Percentiles rank a stretch among this genome's conserved stretches.
Conservation (phyloP, 2,329 filamentous ascomycete genomes). For the Epichloe glyceriae region DNA sequence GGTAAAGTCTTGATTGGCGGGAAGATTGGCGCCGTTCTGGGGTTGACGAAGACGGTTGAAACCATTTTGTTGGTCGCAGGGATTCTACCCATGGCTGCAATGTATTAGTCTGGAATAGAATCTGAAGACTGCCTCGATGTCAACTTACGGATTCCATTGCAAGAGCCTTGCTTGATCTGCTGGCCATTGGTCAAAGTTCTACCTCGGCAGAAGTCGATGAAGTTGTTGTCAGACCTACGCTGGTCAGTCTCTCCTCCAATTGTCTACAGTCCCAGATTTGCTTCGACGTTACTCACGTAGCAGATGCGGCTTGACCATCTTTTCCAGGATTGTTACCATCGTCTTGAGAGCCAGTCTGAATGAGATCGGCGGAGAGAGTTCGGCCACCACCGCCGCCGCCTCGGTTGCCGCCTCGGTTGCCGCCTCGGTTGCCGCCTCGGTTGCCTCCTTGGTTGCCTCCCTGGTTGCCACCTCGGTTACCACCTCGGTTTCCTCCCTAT, state of each 20-base stretch:
- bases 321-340: constrained; percentile 33
- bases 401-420: no score
- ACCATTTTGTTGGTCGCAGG: constrained; percentile 43
- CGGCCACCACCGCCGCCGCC: constrained; percentile 15
- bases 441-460: constrained; percentile 5
- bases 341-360: constrained; percentile 36
- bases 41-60: constrained; percentile 40
- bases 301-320: constrained; percentile 37
- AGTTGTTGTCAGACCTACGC: constrained; percentile 42
- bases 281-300: constrained; percentile 31
- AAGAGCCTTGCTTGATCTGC: constrained; percentile 45
- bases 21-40: constrained; percentile 34
- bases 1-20: constrained; percentile 35
- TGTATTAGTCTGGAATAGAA: background rate
- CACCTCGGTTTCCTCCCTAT: background rate
- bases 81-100: constrained; percentile 45
- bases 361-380: constrained; percentile 25
- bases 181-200: constrained; percentile 46
- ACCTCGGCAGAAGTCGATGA: constrained; percentile 49
- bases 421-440: constrained; percentile 4
- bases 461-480: background rate
- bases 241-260: background rate
- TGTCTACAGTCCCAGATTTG: background rate
- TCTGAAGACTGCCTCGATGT: background rate
- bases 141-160: constrained; percentile 44